A percentile compares a stretch with the other conserved stretches of the same genome.
Evolutionary conservation across 441 rosid genomes (phyloP).

Genomic region (Rhodomyrtus psidioides): DNA sequence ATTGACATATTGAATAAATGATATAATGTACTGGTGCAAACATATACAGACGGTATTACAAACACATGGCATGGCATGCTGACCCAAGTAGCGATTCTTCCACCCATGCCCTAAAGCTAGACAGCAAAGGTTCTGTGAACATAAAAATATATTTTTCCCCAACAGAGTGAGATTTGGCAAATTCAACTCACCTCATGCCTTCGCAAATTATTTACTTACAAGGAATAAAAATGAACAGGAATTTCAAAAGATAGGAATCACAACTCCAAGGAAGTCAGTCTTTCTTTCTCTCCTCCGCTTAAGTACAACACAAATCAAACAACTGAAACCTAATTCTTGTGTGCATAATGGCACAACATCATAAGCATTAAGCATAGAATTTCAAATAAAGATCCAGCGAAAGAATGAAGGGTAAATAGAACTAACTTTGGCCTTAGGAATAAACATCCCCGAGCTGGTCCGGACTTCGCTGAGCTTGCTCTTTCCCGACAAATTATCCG

Average conservation of each 20-base stretch:
- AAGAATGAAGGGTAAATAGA: neutral
- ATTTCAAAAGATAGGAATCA: neutral
- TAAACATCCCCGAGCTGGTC: conserved; percentile 95
- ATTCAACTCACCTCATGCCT: neutral
- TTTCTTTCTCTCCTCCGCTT: neutral
- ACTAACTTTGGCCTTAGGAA: conserved; percentile 71
- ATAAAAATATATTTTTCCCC: neutral
- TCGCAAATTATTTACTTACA: neutral
- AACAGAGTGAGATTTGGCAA: neutral
- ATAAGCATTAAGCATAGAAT: neutral
- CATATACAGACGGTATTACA: neutral
- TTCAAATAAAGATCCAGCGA: neutral
- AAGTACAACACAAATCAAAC: neutral
- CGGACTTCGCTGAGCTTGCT: conserved; percentile 79
- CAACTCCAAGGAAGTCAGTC: neutral
- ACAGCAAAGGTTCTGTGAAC: neutral
- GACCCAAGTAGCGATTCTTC: neutral
- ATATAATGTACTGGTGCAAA: neutral
- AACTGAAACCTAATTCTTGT: neutral
- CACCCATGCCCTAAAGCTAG: neutral
- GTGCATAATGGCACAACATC: neutral
- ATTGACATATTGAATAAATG: neutral
- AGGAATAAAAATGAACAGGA: neutral
- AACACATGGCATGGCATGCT: neutral
- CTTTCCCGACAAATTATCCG: conserved; percentile 81